Percentiles rank a stretch among this genome's conserved stretches.
phyloP scores from a whole-genome alignment of 163 green algal genomes.

The Scenedesmus sp. region DNA sequence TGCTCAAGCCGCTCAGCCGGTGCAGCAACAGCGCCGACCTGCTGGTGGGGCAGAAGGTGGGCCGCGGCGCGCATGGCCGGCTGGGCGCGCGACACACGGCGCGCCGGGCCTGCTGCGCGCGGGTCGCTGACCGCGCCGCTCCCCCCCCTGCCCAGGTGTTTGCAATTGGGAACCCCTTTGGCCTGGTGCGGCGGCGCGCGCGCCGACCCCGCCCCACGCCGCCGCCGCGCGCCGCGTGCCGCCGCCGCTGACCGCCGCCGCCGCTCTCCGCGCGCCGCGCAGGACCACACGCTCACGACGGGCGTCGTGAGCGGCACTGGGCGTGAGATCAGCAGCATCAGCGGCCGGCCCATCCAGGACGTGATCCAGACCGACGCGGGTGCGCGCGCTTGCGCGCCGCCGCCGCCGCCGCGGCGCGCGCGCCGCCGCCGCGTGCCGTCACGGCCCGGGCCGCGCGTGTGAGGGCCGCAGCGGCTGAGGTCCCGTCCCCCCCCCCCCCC shows the following conservation, averaged over 20 bases:
- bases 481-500: too few relatives aligned
- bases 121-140: not conserved
- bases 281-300: slow-evolving; percentile 95
- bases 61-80: too few relatives aligned
- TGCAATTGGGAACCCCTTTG: slow-evolving; percentile 97
- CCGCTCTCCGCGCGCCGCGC: too few relatives aligned
- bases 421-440: too few relatives aligned
- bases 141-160: slow-evolving; percentile 63
- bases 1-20: slow-evolving; percentile 42
- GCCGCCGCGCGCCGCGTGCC: too few relatives aligned
- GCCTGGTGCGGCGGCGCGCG: too few relatives aligned
- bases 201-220: too few relatives aligned
- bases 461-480: not conserved
- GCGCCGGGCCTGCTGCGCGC: too few relatives aligned
- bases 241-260: too few relatives aligned
- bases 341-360: slow-evolving; percentile 87
- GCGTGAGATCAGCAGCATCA: slow-evolving; percentile 87
- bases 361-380: slow-evolving; percentile 97
- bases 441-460: too few relatives aligned
- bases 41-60: slow-evolving; percentile 82
- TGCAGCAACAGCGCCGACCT: slow-evolving; percentile 51
- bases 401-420: too few relatives aligned
- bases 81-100: too few relatives aligned
- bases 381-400: slow-evolving; percentile 84
- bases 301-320: slow-evolving; percentile 90